Evolutionary conservation across 2,329 filamentous ascomycete species (phyloP).

Genomic region (Zalaria sp.): DNA sequence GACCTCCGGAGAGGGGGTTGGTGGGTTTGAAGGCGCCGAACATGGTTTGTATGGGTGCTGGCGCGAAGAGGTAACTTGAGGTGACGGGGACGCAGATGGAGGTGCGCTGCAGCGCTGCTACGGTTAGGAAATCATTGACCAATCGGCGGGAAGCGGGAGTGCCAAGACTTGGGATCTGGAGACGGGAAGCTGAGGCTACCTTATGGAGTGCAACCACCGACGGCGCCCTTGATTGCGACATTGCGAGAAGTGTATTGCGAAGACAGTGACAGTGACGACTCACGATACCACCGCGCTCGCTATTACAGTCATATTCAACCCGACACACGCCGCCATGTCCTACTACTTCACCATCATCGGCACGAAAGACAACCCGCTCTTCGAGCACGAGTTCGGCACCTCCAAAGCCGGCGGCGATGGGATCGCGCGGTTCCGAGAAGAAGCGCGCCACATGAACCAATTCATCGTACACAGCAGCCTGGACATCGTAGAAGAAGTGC

Average conservation of each 20-base stretch:
- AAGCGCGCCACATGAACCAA: slow-evolving; percentile 88
- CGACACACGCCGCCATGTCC: slow-evolving; percentile 49
- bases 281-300: no score
- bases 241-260: no score
- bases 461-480: slow-evolving; percentile 91
- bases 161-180: slow-evolving; percentile 7
- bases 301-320: not conserved
- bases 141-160: slow-evolving; percentile 6
- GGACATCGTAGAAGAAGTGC: slow-evolving; percentile 90
- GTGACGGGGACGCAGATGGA: not conserved
- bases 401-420: slow-evolving; percentile 94
- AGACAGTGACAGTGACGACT: no score
- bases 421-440: slow-evolving; percentile 71
- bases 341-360: slow-evolving; percentile 98
- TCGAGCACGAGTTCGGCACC: slow-evolving; percentile 93
- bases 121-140: slow-evolving; percentile 8
- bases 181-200: no score
- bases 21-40: slow-evolving; percentile 74
- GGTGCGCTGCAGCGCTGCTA: slow-evolving; percentile 6
- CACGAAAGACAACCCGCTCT: slow-evolving; percentile 88
- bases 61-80: no score
- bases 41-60: slow-evolving; percentile 38
- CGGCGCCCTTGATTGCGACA: no score
- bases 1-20: slow-evolving; percentile 60
- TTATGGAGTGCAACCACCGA: no score